Evolutionary conservation across 2,329 filamentous ascomycete species (phyloP).

Genomic region (Phaeosphaeriaceae sp.): DNA sequence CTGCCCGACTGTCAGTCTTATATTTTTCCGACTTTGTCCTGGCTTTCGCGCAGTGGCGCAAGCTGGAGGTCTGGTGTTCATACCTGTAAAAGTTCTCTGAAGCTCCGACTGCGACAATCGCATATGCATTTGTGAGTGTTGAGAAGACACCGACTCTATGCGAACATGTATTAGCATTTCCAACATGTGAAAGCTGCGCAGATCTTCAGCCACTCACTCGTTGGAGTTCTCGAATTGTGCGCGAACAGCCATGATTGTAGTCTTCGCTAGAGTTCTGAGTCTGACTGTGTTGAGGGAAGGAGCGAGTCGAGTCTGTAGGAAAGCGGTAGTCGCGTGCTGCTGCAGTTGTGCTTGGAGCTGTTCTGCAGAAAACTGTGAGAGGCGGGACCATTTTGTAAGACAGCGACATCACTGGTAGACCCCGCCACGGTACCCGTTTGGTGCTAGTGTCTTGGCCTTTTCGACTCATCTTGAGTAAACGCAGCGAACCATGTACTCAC

Average conservation of each 20-base stretch:
- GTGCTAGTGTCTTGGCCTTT: conserved; percentile 17
- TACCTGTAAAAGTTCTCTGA: conserved; percentile 98
- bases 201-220: conserved; percentile 67
- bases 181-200: conserved; percentile 9
- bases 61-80: conserved; percentile 20
- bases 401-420: conserved; percentile 24
- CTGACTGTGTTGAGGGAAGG: neutral
- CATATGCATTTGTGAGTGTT: conserved; percentile 96
- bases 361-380: conserved; percentile 32
- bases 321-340: conserved; percentile 15
- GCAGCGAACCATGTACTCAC: conserved; percentile 7
- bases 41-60: neutral
- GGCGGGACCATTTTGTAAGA: conserved; percentile 26
- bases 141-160: conserved; percentile 92
- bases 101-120: conserved; percentile 89
- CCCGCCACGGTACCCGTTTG: conserved; percentile 28
- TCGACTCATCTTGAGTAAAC: conserved; percentile 37
- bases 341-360: conserved; percentile 12
- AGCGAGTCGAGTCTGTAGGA: conserved; percentile 1
- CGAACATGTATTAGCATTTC: conserved; percentile 19
- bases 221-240: conserved; percentile 87
- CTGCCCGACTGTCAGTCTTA: conserved; percentile 54
- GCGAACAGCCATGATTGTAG: conserved; percentile 59
- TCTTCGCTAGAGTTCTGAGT: conserved; percentile 2
- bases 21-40: neutral